Percentiles rank a stretch among this genome's conserved stretches.
Evolutionary conservation across 2,329 filamentous ascomycete species (phyloP).

Genomic region (Cyclaneusma minus): DNA sequence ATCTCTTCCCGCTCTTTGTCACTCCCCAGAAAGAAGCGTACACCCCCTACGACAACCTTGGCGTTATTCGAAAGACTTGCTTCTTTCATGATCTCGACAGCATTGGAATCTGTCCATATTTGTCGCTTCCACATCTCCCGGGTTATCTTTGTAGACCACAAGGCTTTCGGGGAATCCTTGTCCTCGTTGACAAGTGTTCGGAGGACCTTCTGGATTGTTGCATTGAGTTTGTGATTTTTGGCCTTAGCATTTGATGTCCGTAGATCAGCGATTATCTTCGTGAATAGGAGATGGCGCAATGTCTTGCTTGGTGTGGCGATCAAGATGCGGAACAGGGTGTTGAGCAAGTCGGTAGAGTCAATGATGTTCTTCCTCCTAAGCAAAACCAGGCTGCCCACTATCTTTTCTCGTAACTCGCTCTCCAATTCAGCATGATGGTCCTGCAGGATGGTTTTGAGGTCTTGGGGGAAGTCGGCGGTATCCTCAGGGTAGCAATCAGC

Average conservation of each 20-base stretch:
- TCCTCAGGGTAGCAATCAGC: conserved; percentile 83
- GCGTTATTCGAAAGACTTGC: conserved; percentile 79
- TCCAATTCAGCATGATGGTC: conserved; percentile 74
- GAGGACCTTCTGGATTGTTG: conserved; percentile 81
- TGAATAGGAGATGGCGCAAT: conserved; percentile 67
- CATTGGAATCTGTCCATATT: conserved; percentile 86
- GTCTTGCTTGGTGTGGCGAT: conserved; percentile 86
- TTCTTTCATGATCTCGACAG: conserved; percentile 97
- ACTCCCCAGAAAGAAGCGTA: conserved; percentile 88
- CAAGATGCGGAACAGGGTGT: conserved; percentile 87
- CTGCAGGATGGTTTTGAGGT: conserved; percentile 67
- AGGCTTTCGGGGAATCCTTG: conserved; percentile 65
- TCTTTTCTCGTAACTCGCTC: conserved; percentile 78
- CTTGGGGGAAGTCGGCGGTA: conserved; percentile 60
- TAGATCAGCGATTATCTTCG: conserved; percentile 84
- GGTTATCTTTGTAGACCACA: conserved; percentile 94
- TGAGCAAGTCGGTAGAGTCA: conserved; percentile 68
- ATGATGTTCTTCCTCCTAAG: conserved; percentile 84
- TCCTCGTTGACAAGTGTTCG: conserved; percentile 86
- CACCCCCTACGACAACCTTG: conserved; percentile 77
- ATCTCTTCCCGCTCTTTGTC: conserved; percentile 91
- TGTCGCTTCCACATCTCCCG: conserved; percentile 93
- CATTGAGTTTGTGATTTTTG: conserved; percentile 85
- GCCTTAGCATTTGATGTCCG: conserved; percentile 74
- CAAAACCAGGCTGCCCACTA: conserved; percentile 79